phyloP scores from a whole-genome alignment of 1,284 basidiomycete species.

The Cutaneotrichosporon curvatum region DNA sequence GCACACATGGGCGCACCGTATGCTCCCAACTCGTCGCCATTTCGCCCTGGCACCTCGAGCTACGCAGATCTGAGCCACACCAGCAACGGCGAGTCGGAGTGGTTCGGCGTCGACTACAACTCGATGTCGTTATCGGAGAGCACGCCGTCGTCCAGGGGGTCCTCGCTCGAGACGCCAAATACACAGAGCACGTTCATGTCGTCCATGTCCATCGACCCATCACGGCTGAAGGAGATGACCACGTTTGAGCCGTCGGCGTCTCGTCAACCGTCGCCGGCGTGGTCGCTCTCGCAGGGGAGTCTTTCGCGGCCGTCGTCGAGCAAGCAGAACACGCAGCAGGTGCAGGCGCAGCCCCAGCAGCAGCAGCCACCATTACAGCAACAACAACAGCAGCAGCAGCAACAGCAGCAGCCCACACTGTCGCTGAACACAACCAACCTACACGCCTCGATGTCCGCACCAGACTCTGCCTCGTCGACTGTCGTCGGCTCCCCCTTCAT shows the following conservation, averaged over 20 bases:
- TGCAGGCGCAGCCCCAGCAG: not conserved
- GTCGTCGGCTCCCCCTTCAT: not conserved
- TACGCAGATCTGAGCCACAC: constrained; percentile 9
- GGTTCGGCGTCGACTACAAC: no score
- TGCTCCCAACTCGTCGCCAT: constrained; percentile 3
- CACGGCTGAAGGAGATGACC: constrained; percentile 10
- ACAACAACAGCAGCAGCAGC: constrained; percentile 3
- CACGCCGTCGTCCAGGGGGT: constrained; percentile 12
- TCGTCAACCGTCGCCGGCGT: constrained; percentile 1
- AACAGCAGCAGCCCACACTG: constrained; percentile 1
- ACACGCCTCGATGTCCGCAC: not conserved
- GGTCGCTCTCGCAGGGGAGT: not conserved
- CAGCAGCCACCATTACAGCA: not conserved
- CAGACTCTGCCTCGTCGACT: not conserved
- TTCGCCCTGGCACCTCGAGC: constrained; percentile 1
- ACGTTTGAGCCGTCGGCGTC: no score
- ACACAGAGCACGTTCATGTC: constrained; percentile 1
- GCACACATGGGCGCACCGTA: constrained; percentile 5
- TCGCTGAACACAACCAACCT: not conserved
- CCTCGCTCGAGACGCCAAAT: constrained; percentile 16
- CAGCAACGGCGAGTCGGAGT: not conserved
- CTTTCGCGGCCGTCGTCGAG: not conserved
- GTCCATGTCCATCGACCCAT: constrained; percentile 13
- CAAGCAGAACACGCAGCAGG: not conserved
- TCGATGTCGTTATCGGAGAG: not conserved